A percentile compares a stretch with the other conserved stretches of the same genome.
These are phyloP conservation scores for Sclerotinia spermophila DNA, from an alignment of 2,329 filamentous ascomycete species.

Conservation along the genomic window DNA sequence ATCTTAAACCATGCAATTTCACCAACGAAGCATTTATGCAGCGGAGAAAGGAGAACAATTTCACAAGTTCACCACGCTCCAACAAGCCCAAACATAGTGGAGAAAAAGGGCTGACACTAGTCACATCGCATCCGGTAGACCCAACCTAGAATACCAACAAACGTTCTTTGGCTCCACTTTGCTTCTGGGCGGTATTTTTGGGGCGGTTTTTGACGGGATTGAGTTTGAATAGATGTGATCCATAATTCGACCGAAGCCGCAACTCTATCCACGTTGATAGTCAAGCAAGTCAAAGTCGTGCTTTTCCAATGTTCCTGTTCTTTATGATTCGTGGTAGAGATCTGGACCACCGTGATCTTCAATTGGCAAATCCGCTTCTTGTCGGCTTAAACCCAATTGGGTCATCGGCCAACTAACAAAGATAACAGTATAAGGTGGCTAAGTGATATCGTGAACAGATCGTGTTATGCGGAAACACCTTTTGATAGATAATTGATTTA, in stretches of 20 bases:
- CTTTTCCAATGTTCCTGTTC: background rate
- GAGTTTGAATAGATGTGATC: background rate
- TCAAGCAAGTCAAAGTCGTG: background rate
- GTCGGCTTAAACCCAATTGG: background rate
- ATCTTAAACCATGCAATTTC: background rate
- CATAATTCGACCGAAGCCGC: conserved; percentile 1
- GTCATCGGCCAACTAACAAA: background rate
- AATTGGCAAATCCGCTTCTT: background rate
- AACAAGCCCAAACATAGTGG: conserved; percentile 7
- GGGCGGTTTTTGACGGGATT: background rate
- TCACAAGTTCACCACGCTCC: background rate
- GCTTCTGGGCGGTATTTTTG: background rate
- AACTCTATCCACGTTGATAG: background rate
- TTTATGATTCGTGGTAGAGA: background rate
- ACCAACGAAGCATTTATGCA: background rate
- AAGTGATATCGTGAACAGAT: background rate
- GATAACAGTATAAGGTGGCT: background rate
- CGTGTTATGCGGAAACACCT: background rate
- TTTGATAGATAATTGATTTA: conserved; percentile 5
- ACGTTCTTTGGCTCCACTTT: conserved; percentile 6
- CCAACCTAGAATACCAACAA: conserved; percentile 4
- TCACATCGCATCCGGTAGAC: background rate
- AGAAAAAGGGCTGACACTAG: conserved; percentile 9
- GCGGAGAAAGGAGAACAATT: conserved; percentile 3
- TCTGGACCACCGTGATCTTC: background rate